phyloP scores from a whole-genome alignment of 441 rosid species.

The Brassica balearica region DNA sequence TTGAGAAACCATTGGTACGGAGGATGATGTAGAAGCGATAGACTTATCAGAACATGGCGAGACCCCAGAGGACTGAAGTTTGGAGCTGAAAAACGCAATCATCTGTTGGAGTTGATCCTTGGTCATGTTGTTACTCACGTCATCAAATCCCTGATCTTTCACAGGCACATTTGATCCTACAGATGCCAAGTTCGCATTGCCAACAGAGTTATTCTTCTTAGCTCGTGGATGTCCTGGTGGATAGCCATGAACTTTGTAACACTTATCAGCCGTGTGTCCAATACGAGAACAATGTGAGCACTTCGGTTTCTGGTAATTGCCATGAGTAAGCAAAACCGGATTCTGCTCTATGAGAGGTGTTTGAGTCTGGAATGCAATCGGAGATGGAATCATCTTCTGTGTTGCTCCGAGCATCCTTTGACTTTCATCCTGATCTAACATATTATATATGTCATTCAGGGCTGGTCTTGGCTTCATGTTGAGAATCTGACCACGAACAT shows the following conservation, averaged over 20 bases:
- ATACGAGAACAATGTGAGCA: not conserved
- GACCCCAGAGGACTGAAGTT: too few relatives aligned
- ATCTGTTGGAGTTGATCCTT: too few relatives aligned
- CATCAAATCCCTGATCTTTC: too few relatives aligned
- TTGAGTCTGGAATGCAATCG: not conserved
- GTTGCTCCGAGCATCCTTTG: not conserved
- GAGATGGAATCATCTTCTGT: not conserved
- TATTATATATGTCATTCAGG: not conserved
- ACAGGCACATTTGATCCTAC: too few relatives aligned
- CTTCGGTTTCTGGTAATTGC: not conserved
- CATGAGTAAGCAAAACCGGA: not conserved
- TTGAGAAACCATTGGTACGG: too few relatives aligned
- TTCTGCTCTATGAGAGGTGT: not conserved
- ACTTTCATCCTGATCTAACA: not conserved
- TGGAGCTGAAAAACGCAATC: too few relatives aligned
- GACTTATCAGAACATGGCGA: too few relatives aligned
- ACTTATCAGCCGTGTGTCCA: not conserved
- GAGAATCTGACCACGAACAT: not conserved
- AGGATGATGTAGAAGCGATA: too few relatives aligned
- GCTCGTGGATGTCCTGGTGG: not conserved
- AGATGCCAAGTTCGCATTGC: too few relatives aligned
- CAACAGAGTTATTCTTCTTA: not conserved
- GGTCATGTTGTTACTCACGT: too few relatives aligned
- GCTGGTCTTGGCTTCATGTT: not conserved
- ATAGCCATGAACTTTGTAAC: not conserved